Base-by-base conservation (phyloP, 2,329 filamentous ascomycete genomes). In the Paraconiothyrium brasiliense region DNA sequence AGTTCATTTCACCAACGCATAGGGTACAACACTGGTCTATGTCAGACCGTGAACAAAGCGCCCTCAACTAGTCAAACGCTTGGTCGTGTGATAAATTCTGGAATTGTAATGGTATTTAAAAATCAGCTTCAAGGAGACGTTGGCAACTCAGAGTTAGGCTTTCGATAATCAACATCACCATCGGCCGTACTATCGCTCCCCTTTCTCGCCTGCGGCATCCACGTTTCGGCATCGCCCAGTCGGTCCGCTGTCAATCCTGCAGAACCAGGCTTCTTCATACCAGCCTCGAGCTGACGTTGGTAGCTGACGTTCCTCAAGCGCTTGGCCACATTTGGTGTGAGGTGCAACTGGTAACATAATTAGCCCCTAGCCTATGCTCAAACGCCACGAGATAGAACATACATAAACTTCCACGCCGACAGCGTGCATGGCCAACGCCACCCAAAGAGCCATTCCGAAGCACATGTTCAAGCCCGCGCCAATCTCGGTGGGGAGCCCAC, bases 231-330 rank as follows among this genome's bases (percentile, higher is more conserved):
- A 63, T 76, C 75, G 5, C 73, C 74, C 30, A 76, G 49, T 2
- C 67, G 67, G 59, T 76, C 69, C 16, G 62, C 62, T 20, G 67
- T 72, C 49, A 76, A 56, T 3, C 72, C 74, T 4, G 71, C 68
- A 22, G 65, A 70, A 3, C 72, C 72, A 0, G 86, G 82, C n/a
- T 81, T 78, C 47, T 71, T 79, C 73, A 84, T 81, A 0, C 86
- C 86, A 5, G 83, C 82, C 63, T 85, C 84, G 7, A 87, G 63
- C 66, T 89, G 86, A 47, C 82, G 78, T 69, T 86, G 81, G 66
- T 86, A 87, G 6, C 83, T 86, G 1, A 89, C 79, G n/a, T 81
- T 78, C 11, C 86, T 80, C 50, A 89, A 73, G 6, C 87, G 78
- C 48, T 87, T 79, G 0, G 78, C 76, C 67, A 89, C 87, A 13